phyloP scores from a whole-genome alignment of 441 rosid genomes.

The Euphorbia neoarborescens region DNA sequence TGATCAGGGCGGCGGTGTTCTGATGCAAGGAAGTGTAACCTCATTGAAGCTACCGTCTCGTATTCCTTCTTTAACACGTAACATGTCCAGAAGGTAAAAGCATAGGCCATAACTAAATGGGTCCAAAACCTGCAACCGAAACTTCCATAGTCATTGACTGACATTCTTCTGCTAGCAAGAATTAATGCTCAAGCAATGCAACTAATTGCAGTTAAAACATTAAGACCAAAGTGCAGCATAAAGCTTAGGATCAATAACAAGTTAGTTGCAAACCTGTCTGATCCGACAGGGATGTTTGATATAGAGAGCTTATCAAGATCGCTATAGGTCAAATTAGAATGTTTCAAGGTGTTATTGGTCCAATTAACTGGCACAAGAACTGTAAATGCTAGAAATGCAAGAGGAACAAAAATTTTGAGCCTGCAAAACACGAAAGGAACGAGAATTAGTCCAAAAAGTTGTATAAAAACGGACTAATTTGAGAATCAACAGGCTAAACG shows the following conservation, averaged over 20 bases:
- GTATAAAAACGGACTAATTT: background rate
- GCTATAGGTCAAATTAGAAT: constrained; percentile 45
- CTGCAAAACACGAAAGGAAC: constrained; percentile 31
- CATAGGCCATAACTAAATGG: constrained; percentile 78
- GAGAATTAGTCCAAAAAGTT: background rate
- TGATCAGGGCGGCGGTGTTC: constrained; percentile 82
- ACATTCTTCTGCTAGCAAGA: background rate
- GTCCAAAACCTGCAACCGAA: constrained; percentile 61
- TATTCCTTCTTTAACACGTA: constrained; percentile 68
- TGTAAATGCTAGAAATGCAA: constrained; percentile 67
- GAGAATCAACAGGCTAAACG: background rate
- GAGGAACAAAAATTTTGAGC: constrained; percentile 78
- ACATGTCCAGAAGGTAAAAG: constrained; percentile 81
- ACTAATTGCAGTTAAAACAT: no score
- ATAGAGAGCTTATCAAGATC: constrained; percentile 81
- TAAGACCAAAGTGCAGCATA: background rate
- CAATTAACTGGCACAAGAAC: constrained; percentile 77
- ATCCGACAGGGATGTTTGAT: constrained; percentile 68
- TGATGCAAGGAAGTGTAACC: constrained; percentile 79
- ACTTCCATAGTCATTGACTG: background rate
- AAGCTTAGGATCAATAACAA: constrained; percentile 7
- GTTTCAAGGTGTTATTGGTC: constrained; percentile 56
- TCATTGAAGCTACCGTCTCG: constrained; percentile 61
- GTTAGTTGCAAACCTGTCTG: constrained; percentile 42
- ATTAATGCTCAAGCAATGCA: background rate